Evolutionary conservation across 805 yeast genomes (phyloP).

Genomic region (Metschnikowia baotianmanensis): DNA sequence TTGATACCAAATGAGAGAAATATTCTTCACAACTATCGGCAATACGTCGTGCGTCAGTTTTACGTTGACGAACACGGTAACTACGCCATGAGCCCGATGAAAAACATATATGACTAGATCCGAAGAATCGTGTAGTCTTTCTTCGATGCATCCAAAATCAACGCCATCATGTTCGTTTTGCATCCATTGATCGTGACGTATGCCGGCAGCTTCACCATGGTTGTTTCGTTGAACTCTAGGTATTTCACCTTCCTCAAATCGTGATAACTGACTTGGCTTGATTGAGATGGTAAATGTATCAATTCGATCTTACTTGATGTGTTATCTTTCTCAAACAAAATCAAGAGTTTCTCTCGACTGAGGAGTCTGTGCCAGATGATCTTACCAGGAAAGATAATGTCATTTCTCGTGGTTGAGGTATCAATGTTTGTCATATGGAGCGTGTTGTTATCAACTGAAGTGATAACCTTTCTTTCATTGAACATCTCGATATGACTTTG

Average conservation of each 20-base stretch:
- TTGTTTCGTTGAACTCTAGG: constrained; percentile 7
- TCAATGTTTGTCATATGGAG: constrained; percentile 4
- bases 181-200: constrained; percentile 30
- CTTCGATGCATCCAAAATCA: constrained; percentile 39
- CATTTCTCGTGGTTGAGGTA: background rate
- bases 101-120: constrained; percentile 34
- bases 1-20: constrained; percentile 32
- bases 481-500: constrained; percentile 3
- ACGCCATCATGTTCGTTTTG: constrained; percentile 27
- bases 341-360: constrained; percentile 6
- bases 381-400: constrained; percentile 1
- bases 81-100: constrained; percentile 26
- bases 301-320: constrained; percentile 4
- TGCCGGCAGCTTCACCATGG: constrained; percentile 25
- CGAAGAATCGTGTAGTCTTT: constrained; percentile 40
- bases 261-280: background rate
- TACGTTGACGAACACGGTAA: constrained; percentile 20
- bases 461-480: background rate
- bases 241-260: constrained; percentile 16
- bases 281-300: background rate
- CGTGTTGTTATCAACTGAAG: constrained; percentile 4
- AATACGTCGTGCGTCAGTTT: constrained; percentile 31
- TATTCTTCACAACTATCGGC: constrained; percentile 26
- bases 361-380: constrained; percentile 13
- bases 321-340: constrained; percentile 5